Base-by-base conservation (phyloP, 2,329 filamentous ascomycete genomes). In the Zymoseptoria crescenta region DNA sequence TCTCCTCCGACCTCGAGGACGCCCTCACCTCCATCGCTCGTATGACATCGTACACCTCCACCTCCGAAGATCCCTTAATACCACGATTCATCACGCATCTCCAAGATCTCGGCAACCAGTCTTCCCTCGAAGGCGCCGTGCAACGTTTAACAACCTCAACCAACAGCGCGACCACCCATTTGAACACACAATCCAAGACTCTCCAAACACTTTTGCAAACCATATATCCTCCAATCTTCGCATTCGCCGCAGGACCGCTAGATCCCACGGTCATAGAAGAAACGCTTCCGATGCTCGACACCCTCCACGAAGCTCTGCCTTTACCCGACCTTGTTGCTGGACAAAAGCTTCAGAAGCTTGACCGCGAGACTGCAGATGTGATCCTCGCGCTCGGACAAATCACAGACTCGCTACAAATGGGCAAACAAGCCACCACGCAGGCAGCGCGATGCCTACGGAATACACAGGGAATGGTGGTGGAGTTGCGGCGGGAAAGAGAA, bases 401-500 rank as follows among this genome's bases (percentile, higher is more conserved):
- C 4, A 91, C 89, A 6, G 94, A 99, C 72, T 92, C 90, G 3
- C 80, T 99, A 35, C 93, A 97, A 74, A 96, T 97, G 87, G 91
- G 88, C 30, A 86, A 91, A 10, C 93, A 97, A 74, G 88, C 89
- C 1, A 94, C 90, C 0, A 88, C 86, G 2, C 87, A 88, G 8
- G 94, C 93, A 1, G 86, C 87, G 2, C 81, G 94, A 57, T 83
- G 91, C 51, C 77, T 99, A 55, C 87, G 88, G 66, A 89, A 85
- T 41, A 91, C 90, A 6, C 89, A 87, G 67, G 92, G 96, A 71
- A 84, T 96, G 61, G 87, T 97, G 1, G 84, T 86, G 1, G 93
- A 96, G 68, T 87, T 96, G 78, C 83, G 87, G 64, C 83, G 84
- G 59, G 94, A 97, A 69, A 86, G 90, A 60, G 91, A 96, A 68